Percentiles rank a stretch among this genome's conserved stretches.
phyloP scores from a whole-genome alignment of 257 asterid species.

The Agastache rugosa region DNA sequence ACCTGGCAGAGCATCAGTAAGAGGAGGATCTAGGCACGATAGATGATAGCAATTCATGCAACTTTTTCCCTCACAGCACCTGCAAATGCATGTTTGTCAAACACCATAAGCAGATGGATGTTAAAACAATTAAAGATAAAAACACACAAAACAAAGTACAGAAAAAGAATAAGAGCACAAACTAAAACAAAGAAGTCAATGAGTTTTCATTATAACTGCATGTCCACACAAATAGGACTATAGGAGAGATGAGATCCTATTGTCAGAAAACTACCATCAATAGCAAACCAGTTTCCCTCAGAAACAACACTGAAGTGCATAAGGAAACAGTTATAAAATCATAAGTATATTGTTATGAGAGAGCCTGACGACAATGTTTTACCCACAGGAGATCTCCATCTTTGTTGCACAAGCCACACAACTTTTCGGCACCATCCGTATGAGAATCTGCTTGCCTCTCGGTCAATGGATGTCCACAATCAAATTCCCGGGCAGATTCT shows the following conservation, averaged over 20 bases:
- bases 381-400: conserved; percentile 79
- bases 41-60: conserved; percentile 65
- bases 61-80: conserved; percentile 64
- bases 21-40: conserved; percentile 58
- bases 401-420: conserved; percentile 60
- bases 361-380: conserved; percentile 48
- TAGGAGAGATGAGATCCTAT: neutral
- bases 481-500: conserved; percentile 38
- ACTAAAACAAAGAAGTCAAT: neutral
- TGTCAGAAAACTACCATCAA: conserved; percentile 22
- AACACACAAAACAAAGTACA: neutral
- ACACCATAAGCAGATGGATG: conserved; percentile 14
- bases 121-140: neutral
- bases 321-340: conserved; percentile 14
- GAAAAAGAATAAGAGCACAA: neutral
- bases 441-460: conserved; percentile 44
- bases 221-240: conserved; percentile 3
- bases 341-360: conserved; percentile 22
- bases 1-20: conserved; percentile 53
- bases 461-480: conserved; percentile 28
- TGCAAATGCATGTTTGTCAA: conserved; percentile 44
- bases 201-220: conserved; percentile 24
- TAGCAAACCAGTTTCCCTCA: neutral
- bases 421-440: conserved; percentile 40
- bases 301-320: conserved; percentile 29